Percentiles rank a stretch among this genome's conserved stretches.
These are phyloP conservation scores for Salix udensis DNA, from an alignment of 345 rosid genomes.

Conservation along the genomic window DNA sequence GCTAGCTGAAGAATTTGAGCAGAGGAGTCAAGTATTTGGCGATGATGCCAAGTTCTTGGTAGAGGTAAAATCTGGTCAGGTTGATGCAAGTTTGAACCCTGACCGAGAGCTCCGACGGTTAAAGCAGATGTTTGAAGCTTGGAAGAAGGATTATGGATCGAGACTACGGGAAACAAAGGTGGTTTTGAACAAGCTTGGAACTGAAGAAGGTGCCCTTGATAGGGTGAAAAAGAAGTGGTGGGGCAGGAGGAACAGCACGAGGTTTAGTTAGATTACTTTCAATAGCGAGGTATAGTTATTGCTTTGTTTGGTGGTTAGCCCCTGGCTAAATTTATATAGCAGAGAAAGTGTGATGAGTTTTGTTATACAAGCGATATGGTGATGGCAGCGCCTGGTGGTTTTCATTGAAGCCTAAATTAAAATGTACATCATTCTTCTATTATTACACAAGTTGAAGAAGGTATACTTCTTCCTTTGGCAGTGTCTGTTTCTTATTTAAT, in stretches of 20 bases:
- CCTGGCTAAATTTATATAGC: background rate
- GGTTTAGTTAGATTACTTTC: constrained; percentile 38
- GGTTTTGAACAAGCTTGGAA: constrained; percentile 78
- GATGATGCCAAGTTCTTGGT: constrained; percentile 95
- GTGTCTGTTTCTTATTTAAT: no score
- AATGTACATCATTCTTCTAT: constrained; percentile 13
- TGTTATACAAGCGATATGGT: background rate
- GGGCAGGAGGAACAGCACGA: constrained; percentile 91
- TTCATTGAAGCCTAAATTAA: background rate
- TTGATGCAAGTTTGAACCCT: constrained; percentile 85
- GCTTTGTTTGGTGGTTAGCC: constrained; percentile 10
- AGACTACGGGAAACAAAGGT: constrained; percentile 85
- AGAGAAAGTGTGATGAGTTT: background rate
- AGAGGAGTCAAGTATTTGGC: constrained; percentile 91
- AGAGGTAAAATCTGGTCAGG: constrained; percentile 96
- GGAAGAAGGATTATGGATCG: constrained; percentile 89
- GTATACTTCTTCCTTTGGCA: no score
- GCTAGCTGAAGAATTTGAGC: constrained; percentile 91
- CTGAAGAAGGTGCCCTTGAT: constrained; percentile 67
- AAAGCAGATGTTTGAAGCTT: constrained; percentile 92
- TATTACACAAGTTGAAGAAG: background rate
- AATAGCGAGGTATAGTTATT: background rate
- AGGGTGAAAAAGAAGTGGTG: constrained; percentile 86
- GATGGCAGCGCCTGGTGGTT: background rate
- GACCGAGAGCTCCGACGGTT: constrained; percentile 80